Evolutionary conservation across 75 land plant species (phyloP).

Genomic region (Cupressus sempervirens): DNA sequence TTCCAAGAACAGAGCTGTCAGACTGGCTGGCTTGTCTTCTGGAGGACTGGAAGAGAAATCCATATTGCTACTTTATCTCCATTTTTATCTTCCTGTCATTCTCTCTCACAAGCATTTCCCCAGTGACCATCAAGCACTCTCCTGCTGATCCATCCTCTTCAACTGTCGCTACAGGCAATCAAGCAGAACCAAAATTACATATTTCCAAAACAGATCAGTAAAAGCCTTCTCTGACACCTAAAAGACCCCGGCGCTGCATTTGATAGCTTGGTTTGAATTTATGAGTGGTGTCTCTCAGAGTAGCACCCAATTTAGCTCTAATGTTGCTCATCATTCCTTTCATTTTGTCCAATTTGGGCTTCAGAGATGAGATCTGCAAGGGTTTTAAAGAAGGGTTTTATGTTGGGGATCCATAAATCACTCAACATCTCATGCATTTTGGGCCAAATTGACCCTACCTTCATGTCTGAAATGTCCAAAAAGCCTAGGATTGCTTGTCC

Average conservation of each 20-base stretch:
- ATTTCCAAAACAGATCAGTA: neutral
- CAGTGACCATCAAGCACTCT: neutral
- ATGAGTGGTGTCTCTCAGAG: neutral
- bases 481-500: too few species aligned
- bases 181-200: neutral
- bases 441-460: too few species aligned
- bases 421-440: too few species aligned
- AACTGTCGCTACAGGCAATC: neutral
- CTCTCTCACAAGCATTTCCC: neutral
- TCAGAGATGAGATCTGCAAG: too few species aligned
- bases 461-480: too few species aligned
- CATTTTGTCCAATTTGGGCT: too few species aligned
- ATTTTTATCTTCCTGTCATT: neutral
- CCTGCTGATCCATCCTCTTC: neutral
- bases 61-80: neutral
- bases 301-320: neutral
- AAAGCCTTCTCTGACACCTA: neutral
- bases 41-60: neutral
- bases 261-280: neutral
- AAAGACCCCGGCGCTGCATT: neutral
- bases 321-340: too few species aligned
- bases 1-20: neutral
- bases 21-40: neutral
- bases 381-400: too few species aligned
- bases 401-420: too few species aligned